phyloP scores from a whole-genome alignment of 2,329 filamentous ascomycete species.

The Fusarium armeniacum region DNA sequence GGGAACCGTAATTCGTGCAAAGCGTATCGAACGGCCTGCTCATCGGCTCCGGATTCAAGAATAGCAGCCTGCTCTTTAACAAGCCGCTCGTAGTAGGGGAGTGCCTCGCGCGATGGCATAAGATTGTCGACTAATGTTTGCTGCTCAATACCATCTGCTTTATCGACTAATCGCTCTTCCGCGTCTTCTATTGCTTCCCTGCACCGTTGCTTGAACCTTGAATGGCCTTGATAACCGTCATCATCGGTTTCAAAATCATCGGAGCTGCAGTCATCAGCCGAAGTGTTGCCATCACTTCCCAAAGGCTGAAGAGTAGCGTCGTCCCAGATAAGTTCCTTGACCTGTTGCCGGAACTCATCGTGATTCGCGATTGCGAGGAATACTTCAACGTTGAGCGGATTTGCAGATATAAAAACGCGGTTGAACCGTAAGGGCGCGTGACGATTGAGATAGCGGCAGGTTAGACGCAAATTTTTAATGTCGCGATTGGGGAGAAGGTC shows the following conservation, averaged over 20 bases:
- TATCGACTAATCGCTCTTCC: background rate
- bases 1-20: background rate
- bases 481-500: background rate
- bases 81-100: background rate
- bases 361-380: background rate
- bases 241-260: background rate
- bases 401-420: background rate
- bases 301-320: background rate
- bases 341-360: background rate
- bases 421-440: background rate
- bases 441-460: background rate
- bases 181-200: background rate
- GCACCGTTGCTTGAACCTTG: background rate
- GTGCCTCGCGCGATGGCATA: background rate
- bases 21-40: background rate
- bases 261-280: background rate
- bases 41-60: background rate
- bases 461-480: background rate
- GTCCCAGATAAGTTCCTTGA: constrained; percentile 3
- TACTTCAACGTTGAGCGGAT: background rate
- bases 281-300: background rate
- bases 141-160: too few species aligned
- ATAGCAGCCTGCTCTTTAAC: background rate
- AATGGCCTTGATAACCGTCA: background rate
- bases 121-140: background rate